These are phyloP conservation scores for Penicillium expansum DNA, from an alignment of 2,329 filamentous ascomycete genomes.

Conservation along the genomic window DNA sequence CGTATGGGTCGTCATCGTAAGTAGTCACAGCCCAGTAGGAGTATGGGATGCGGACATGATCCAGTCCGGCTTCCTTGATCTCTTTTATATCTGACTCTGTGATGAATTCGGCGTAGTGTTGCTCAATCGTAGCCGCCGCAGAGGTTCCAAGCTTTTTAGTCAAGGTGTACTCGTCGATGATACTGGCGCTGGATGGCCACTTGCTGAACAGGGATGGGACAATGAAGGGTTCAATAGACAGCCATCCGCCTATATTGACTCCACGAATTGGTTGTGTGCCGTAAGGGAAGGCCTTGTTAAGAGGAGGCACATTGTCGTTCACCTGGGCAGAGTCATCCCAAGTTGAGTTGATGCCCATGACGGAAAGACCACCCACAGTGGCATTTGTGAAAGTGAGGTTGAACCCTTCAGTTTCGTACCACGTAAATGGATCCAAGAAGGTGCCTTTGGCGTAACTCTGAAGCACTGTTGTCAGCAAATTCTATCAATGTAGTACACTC, in stretches of 20 bases:
- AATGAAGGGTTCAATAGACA: constrained; percentile 92
- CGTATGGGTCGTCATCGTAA: constrained; percentile 82
- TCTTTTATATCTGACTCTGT: constrained; percentile 79
- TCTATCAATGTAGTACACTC: not conserved
- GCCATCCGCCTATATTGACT: constrained; percentile 91
- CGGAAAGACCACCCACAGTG: constrained; percentile 78
- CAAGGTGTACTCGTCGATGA: constrained; percentile 88
- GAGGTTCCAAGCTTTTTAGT: constrained; percentile 65
- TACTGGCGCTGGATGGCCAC: constrained; percentile 58
- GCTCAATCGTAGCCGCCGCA: constrained; percentile 70
- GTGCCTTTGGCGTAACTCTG: constrained; percentile 64
- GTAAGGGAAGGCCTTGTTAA: constrained; percentile 78
- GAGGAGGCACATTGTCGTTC: constrained; percentile 74
- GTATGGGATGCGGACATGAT: constrained; percentile 94
- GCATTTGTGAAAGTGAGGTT: constrained; percentile 89
- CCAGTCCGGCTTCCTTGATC: constrained; percentile 82
- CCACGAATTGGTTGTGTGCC: constrained; percentile 76
- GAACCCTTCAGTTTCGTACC: constrained; percentile 87
- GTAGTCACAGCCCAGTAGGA: constrained; percentile 91
- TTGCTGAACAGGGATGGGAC: constrained; percentile 83
- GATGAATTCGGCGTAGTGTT: constrained; percentile 88
- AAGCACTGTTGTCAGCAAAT: constrained; percentile 12
- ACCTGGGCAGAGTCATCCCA: constrained; percentile 82
- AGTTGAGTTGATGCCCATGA: constrained; percentile 81
- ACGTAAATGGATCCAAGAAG: constrained; percentile 83